Percentiles rank a stretch among this genome's conserved stretches.
Conservation (phyloP, 2,329 filamentous ascomycete genomes). For the Pseudopithomyces chartarum region DNA sequence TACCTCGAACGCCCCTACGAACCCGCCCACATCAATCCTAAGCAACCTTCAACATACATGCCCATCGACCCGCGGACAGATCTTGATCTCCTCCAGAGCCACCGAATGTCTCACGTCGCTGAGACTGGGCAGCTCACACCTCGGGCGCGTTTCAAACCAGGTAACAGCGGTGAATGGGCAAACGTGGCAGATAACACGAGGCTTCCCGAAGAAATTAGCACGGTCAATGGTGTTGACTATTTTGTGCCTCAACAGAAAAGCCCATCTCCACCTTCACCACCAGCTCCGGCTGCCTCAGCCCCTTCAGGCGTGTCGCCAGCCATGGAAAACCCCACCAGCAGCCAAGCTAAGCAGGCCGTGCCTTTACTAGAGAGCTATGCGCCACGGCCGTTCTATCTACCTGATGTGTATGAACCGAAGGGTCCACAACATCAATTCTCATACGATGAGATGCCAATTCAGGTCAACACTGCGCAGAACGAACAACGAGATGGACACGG, state of each 20-base stretch:
- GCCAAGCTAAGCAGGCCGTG: slow-evolving; percentile 36
- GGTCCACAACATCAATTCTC: slow-evolving; percentile 43
- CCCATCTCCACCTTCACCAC: slow-evolving; percentile 44
- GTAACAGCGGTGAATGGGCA: slow-evolving; percentile 45
- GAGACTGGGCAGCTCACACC: slow-evolving; percentile 56
- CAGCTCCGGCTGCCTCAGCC: slow-evolving; percentile 19
- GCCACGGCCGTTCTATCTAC: slow-evolving; percentile 36
- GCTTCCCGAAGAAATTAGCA: slow-evolving; percentile 22
- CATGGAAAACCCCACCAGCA: slow-evolving; percentile 29
- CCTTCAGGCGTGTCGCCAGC: slow-evolving; percentile 21
- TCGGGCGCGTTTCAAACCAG: slow-evolving; percentile 41
- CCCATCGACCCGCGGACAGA: slow-evolving; percentile 41
- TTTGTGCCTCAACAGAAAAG: slow-evolving; percentile 42
- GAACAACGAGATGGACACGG: slow-evolving; percentile 23
- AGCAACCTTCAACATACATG: slow-evolving; percentile 17
- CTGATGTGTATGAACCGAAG: slow-evolving; percentile 43
- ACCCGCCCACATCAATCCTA: slow-evolving; percentile 38
- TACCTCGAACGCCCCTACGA: slow-evolving; percentile 44
- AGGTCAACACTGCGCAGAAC: slow-evolving; percentile 34
- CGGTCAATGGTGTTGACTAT: slow-evolving; percentile 44
- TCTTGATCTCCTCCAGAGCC: slow-evolving; percentile 50
- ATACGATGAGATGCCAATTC: slow-evolving; percentile 40
- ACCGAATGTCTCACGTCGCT: slow-evolving; percentile 56
- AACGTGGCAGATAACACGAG: slow-evolving; percentile 40
- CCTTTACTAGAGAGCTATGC: slow-evolving; percentile 46